Evolutionary conservation across 768 basidiomycete genomes (phyloP), one percentile per base, ranked within the genome.

Genomic region (Vararia minispora): DNA sequence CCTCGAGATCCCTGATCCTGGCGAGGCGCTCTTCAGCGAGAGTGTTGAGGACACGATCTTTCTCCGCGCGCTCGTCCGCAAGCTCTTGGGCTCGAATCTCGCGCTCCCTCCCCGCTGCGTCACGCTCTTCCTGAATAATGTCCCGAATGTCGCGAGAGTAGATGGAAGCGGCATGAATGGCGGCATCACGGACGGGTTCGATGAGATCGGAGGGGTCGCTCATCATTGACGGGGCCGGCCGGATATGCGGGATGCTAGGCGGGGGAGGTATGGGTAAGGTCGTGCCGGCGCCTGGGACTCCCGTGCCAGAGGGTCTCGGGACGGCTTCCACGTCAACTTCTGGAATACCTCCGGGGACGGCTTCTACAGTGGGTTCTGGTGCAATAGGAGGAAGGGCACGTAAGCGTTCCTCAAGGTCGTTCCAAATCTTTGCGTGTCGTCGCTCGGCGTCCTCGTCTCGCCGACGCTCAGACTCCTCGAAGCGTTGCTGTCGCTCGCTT

Each of bases 121-220:
- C 51, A 25, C 52, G 51, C 30, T 52, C 50, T 11, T 35, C 50
- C 17, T 37, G 30, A 2, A 48, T 45, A 17, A 43, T 43, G 13
- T 79, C 74, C 50, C 69, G 55, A 43, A 86, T 68, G 6, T 79
- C 74, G 9, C 57, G 58, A 11, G 74, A 66, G 48, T 78, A 70
- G 29, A 71, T 67, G 7, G 69, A 60, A 2, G 75, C 71, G 9
- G 75, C 76, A 44, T 75, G 70, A 17, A 65, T 61, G 1, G 70
- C 56, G n/a, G 66, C 66, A 8, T 61, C 52, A 6, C 55, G 60
- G 38, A 70, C 57, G 1, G 65, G 57, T 17, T 59, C 58, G 16
- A 59, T 47, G 41, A 60, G 51, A 11, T n/a, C n/a, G n/a, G n/a
- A n/a, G n/a, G n/a, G n/a, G n/a, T n/a, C n/a, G n/a, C n/a, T n/a